Conservation (phyloP, 495 filamentous ascomycete species). For the Talaromyces nanjingensis region DNA sequence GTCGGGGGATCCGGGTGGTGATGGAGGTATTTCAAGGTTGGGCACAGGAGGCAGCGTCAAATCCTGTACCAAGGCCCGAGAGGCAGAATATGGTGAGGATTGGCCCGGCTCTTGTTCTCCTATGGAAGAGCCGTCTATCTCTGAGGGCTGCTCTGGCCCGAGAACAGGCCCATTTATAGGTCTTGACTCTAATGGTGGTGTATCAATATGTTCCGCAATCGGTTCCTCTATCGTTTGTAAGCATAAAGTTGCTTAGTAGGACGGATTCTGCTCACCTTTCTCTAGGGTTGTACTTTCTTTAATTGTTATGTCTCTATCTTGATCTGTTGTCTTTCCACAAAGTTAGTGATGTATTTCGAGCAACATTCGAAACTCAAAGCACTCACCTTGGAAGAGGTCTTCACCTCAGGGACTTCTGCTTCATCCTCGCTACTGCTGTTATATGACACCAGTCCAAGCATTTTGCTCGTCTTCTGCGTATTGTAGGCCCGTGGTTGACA, state of each 20-base stretch:
- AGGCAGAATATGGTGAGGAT: slow-evolving; percentile 62
- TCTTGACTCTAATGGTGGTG: neutral
- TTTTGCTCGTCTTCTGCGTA: slow-evolving; percentile 17
- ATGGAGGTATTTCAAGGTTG: slow-evolving; percentile 74
- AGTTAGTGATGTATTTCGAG: neutral
- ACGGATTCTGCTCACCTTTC: neutral
- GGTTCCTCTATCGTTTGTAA: neutral
- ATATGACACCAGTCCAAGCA: slow-evolving; percentile 66
- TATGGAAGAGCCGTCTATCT: neutral
- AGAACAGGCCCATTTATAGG: slow-evolving; percentile 33
- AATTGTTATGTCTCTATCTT: neutral
- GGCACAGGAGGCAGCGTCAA: slow-evolving; percentile 79
- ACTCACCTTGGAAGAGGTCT: neutral
- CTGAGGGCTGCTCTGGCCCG: slow-evolving; percentile 32
- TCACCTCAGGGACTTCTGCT: slow-evolving; percentile 19
- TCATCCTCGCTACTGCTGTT: slow-evolving; percentile 76
- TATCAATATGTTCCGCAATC: neutral
- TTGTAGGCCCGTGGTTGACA: neutral
- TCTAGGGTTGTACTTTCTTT: neutral
- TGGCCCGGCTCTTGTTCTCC: slow-evolving; percentile 26
- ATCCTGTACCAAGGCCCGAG: slow-evolving; percentile 61
- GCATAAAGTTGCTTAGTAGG: neutral
- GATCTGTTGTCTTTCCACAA: slow-evolving; percentile 10
- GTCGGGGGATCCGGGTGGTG: slow-evolving; percentile 71
- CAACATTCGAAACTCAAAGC: neutral